A percentile compares a stretch with the other conserved stretches of the same genome.
Evolutionary conservation across 1,284 basidiomycete genomes (phyloP).

Genomic region (Rhodotorula sp.): DNA sequence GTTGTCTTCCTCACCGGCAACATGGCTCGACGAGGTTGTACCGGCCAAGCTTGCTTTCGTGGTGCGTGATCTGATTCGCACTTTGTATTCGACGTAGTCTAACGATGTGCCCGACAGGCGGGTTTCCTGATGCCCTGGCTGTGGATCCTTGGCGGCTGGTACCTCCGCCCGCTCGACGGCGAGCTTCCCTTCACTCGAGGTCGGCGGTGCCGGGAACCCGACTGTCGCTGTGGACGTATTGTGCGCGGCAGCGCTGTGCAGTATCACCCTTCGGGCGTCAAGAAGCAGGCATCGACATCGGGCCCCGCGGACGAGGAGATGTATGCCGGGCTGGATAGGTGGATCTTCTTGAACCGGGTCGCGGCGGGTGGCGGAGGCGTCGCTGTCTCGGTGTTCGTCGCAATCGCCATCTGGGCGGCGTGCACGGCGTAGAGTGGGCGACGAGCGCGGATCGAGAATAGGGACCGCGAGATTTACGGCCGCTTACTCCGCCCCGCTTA

Average conservation of each 20-base stretch:
- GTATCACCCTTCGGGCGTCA: constrained; percentile 1
- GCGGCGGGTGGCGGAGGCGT: constrained; percentile 23
- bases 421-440: constrained; percentile 1
- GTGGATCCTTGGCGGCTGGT: constrained; percentile 43
- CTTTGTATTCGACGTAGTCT: too few species aligned
- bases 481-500: neutral
- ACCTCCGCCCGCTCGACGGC: constrained; percentile 29
- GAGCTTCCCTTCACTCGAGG: constrained; percentile 31
- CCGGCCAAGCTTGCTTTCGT: constrained; percentile 38
- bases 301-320: neutral
- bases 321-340: constrained; percentile 30
- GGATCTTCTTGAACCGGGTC: constrained; percentile 36
- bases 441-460: neutral
- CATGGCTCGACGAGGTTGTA: constrained; percentile 29
- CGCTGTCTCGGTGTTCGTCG: constrained; percentile 18
- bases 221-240: constrained; percentile 32
- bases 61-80: too few species aligned
- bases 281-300: neutral
- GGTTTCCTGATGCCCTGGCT: constrained; percentile 40
- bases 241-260: constrained; percentile 15
- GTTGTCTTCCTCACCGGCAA: constrained; percentile 12
- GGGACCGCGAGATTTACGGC: too few species aligned
- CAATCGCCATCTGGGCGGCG: constrained; percentile 32
- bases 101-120: constrained; percentile 6
- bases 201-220: constrained; percentile 20